Base-by-base conservation (phyloP, 768 basidiomycete species). In the Hemileccinum impolitum region DNA sequence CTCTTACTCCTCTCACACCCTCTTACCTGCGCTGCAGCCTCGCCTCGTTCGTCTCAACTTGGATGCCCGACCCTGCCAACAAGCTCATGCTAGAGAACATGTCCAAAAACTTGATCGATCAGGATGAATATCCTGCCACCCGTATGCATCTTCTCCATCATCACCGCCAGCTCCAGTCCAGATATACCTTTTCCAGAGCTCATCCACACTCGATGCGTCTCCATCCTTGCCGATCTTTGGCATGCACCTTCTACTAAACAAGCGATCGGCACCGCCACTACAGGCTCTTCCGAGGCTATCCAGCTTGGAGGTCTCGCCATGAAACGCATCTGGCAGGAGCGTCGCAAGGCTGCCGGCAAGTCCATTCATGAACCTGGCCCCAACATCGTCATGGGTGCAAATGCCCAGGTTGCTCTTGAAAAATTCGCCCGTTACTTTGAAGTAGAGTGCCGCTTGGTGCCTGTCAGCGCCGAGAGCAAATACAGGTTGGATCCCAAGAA, bases 401-500 rank as follows among this genome's bases (percentile, higher is more conserved):
- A 85, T 56, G 84, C 84, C 3, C 84, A 86, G 53, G 83, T 85
- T 40, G 81, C 82, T 3, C 72, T 85, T 31, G 84, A 85, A 65
- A 85, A 84, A 65, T 85, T 84, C 52, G 85, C 84, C 6, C 70
- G 82, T 32, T 79, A 81, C 66, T 82, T 82, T 45, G 83, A 85
- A 37, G 82, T 85, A 35, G 85, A 86, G 55, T 74, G 70, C 41
- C 69, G 83, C 10, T 72, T 84, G 6, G 84, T 87, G 2, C 85
- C 85, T 3, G 75, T 86, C 56, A 77, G 75, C 37, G 72, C 69
- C n/a, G 80, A 80, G 61, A 85, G 74, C 66, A 84, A 88, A 32
- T 90, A 92, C 57, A 80, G 88, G 46, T 84, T 94, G 61, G 85
- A 86, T 49, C 75, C 85, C 2, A 76, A 82, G 62, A 75, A 73